These are phyloP conservation scores for Centrapalus pauciflorus DNA, from an alignment of 129 eudicot genomes.

Conservation along the genomic window DNA sequence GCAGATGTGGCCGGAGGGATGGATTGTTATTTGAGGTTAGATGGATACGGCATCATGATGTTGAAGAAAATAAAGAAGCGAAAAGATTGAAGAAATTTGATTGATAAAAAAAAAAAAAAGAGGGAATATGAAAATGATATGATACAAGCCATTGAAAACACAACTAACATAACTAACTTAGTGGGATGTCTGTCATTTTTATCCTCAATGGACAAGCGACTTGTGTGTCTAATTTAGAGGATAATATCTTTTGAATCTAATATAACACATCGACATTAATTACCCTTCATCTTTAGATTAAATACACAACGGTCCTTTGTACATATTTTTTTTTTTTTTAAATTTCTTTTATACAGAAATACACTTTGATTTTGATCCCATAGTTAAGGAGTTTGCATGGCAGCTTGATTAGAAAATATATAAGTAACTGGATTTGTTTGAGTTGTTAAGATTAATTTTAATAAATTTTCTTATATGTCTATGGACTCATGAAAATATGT, in stretches of 20 bases:
- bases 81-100: slow-evolving; percentile 18
- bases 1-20: background rate
- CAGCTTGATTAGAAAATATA: too few species aligned
- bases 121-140: background rate
- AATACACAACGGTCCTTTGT: slow-evolving; percentile 8
- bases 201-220: slow-evolving; percentile 23
- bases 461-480: too few species aligned
- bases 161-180: slow-evolving; percentile 24
- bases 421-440: too few species aligned
- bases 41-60: slow-evolving; percentile 6
- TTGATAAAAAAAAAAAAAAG: slow-evolving; percentile 19
- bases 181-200: background rate
- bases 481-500: too few species aligned
- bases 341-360: background rate
- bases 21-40: slow-evolving; percentile 13
- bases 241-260: background rate
- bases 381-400: too few species aligned
- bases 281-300: background rate
- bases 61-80: background rate
- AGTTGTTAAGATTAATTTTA: too few species aligned
- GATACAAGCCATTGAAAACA: slow-evolving; percentile 17
- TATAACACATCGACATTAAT: background rate
- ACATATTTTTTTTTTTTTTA: background rate
- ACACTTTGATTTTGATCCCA: too few species aligned
- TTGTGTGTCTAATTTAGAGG: slow-evolving; percentile 15